phyloP scores from a whole-genome alignment of 768 basidiomycete genomes.

The Pleurotus platypus region DNA sequence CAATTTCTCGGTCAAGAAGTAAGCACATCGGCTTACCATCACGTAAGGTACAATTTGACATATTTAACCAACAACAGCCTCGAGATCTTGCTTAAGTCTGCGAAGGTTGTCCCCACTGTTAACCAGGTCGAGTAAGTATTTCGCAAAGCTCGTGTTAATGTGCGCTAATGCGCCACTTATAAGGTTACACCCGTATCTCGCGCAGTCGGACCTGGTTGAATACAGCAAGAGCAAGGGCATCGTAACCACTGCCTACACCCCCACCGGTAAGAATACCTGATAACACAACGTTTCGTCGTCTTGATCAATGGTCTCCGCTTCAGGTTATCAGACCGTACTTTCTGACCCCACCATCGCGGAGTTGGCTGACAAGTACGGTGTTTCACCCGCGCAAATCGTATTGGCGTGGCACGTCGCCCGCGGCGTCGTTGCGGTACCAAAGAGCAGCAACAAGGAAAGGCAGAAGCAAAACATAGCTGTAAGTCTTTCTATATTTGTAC shows the following conservation, averaged over 20 bases:
- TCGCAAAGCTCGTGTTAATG: neutral
- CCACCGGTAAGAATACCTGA: conserved; percentile 29
- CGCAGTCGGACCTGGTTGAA: conserved; percentile 39
- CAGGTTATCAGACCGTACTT: conserved; percentile 41
- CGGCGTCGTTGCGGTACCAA: conserved; percentile 42
- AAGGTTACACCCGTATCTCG: conserved; percentile 48
- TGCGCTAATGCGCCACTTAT: neutral
- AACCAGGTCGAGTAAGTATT: conserved; percentile 11
- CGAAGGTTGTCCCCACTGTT: conserved; percentile 41
- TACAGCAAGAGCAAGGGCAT: conserved; percentile 50
- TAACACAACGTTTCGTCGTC: too few species aligned
- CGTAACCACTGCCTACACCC: conserved; percentile 43
- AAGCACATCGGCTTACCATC: conserved; percentile 9
- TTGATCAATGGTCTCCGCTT: neutral
- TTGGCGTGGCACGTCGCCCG: conserved; percentile 50
- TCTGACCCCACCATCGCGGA: conserved; percentile 39
- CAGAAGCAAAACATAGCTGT: conserved; percentile 51
- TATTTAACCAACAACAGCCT: conserved; percentile 20
- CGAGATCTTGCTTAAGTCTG: conserved; percentile 33
- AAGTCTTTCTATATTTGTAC: conserved; percentile 7
- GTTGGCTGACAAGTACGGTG: conserved; percentile 45
- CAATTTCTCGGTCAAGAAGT: conserved; percentile 60
- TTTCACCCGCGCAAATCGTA: conserved; percentile 41
- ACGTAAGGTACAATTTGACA: neutral
- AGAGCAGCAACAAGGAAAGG: conserved; percentile 39